phyloP scores from a whole-genome alignment of 73 alveolate species.

The Tetrahymena elliotti region DNA sequence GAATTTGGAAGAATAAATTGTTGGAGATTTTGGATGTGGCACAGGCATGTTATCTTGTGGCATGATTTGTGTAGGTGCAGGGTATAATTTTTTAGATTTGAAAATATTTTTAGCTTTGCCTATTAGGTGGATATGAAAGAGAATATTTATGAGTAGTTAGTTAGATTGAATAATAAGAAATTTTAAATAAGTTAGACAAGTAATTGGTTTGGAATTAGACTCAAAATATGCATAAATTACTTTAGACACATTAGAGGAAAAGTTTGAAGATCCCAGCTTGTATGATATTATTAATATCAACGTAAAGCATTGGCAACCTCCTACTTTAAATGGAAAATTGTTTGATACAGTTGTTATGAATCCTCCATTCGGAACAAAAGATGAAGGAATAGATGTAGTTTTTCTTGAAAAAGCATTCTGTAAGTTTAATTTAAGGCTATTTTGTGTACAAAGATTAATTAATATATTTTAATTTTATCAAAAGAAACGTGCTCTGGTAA shows the following conservation, averaged over 20 bases:
- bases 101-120: too few relatives aligned
- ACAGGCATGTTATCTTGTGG: constrained; percentile 44
- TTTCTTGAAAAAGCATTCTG: constrained; percentile 22
- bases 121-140: too few relatives aligned
- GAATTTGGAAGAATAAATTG: constrained; percentile 1
- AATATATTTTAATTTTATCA: background rate
- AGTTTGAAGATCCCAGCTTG: constrained; percentile 3
- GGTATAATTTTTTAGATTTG: background rate
- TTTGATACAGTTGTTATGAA: constrained; percentile 28
- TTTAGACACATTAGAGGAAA: constrained; percentile 18
- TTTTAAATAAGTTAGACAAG: background rate
- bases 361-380: constrained; percentile 45
- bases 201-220: constrained; percentile 25
- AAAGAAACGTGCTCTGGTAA: constrained; percentile 5
- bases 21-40: constrained; percentile 44
- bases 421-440: background rate
- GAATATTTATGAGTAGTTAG: too few relatives aligned
- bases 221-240: constrained; percentile 12
- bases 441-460: background rate
- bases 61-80: constrained; percentile 24
- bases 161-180: background rate
- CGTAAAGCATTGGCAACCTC: constrained; percentile 10
- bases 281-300: constrained; percentile 20
- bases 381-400: constrained; percentile 25
- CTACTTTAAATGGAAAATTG: background rate